Evolutionary conservation across 768 basidiomycete genomes (phyloP).

Genomic region (Naematelia encephala): DNA sequence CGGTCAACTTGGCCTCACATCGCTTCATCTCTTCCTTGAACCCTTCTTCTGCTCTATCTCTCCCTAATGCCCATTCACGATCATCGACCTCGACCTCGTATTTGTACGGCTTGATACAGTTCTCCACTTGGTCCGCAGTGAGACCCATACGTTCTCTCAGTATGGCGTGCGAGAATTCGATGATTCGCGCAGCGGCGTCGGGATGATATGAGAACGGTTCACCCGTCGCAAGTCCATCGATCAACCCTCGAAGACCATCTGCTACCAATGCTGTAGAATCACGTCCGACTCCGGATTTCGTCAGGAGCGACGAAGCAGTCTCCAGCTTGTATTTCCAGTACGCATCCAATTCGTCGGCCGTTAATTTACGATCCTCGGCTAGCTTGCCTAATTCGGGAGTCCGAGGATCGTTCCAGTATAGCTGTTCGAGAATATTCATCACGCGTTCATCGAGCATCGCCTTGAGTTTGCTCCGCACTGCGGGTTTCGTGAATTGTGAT

Average conservation of each 20-base stretch:
- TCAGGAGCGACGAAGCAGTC: conserved; percentile 84
- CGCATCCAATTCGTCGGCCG: conserved; percentile 69
- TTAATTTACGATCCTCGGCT: conserved; percentile 66
- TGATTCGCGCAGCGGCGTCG: conserved; percentile 77
- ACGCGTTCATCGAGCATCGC: conserved; percentile 91
- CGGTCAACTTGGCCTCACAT: conserved; percentile 81
- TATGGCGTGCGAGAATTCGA: conserved; percentile 88
- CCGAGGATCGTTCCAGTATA: conserved; percentile 94
- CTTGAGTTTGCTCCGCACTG: conserved; percentile 84
- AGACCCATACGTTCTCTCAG: conserved; percentile 86
- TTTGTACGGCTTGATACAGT: conserved; percentile 99
- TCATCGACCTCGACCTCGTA: conserved; percentile 94
- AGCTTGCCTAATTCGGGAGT: conserved; percentile 69
- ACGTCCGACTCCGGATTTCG: conserved; percentile 91
- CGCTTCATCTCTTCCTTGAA: conserved; percentile 78
- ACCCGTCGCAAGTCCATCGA: conserved; percentile 79
- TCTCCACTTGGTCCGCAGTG: conserved; percentile 98
- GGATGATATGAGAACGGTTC: conserved; percentile 94
- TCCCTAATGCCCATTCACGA: conserved; percentile 85
- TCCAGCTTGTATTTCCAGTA: conserved; percentile 97
- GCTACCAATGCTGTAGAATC: conserved; percentile 92
- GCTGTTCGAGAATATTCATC: conserved; percentile 93
- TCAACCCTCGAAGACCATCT: conserved; percentile 82
- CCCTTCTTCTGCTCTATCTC: conserved; percentile 68
- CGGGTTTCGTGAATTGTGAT: conserved; percentile 77